Evolutionary conservation across 306 rosid genomes (phyloP).

Genomic region (Acacia confusa): DNA sequence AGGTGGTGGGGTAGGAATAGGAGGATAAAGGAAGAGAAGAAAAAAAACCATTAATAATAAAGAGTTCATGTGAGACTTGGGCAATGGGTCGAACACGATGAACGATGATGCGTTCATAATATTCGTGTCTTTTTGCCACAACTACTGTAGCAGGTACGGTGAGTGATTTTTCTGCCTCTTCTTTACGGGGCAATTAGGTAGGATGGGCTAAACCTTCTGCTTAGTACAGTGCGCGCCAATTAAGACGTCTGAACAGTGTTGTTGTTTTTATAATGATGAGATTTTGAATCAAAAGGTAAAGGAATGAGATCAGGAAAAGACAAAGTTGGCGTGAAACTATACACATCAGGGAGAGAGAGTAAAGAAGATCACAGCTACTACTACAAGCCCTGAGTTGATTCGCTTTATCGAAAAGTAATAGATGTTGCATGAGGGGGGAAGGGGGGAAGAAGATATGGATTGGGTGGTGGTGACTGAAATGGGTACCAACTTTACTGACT

Average conservation of each 20-base stretch:
- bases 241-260: not conserved
- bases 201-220: not conserved
- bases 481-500: not conserved
- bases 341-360: not conserved
- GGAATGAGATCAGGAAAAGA: not conserved
- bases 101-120: not conserved
- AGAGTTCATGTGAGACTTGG: not conserved
- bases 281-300: not conserved
- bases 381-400: not conserved
- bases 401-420: not conserved
- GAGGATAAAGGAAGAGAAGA: not conserved
- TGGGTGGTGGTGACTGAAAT: not conserved
- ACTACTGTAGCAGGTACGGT: not conserved
- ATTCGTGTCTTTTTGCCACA: not conserved
- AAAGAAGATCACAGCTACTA: not conserved
- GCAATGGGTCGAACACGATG: not conserved
- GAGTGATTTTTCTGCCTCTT: not conserved
- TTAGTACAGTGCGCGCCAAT: not conserved
- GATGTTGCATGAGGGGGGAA: not conserved
- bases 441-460: not conserved
- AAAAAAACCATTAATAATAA: not conserved
- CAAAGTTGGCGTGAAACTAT: not conserved
- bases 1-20: not conserved
- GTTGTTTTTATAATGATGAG: not conserved
- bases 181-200: constrained; percentile 11